These are phyloP conservation scores for Alternaria incomplexa DNA, from an alignment of 2,329 filamentous ascomycete species.

Conservation along the genomic window DNA sequence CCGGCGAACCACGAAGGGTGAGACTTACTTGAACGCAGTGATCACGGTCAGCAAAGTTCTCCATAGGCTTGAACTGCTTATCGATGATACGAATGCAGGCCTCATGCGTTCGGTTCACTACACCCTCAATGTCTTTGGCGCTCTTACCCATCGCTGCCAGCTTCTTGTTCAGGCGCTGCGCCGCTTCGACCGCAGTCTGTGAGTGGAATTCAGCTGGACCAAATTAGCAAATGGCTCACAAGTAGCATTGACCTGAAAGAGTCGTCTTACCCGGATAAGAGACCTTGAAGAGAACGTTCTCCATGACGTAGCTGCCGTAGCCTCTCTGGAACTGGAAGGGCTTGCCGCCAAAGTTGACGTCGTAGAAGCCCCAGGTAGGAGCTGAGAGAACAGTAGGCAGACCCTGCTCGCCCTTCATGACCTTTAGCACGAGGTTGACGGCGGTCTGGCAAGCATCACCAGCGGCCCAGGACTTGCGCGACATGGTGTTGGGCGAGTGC, in stretches of 20 bases:
- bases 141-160: slow-evolving; percentile 86
- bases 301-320: slow-evolving; percentile 99
- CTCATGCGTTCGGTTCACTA: slow-evolving; percentile 96
- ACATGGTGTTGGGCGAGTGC: slow-evolving; percentile 99
- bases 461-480: slow-evolving; percentile 97
- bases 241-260: neutral
- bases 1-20: neutral
- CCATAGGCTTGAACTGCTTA: slow-evolving; percentile 99
- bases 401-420: slow-evolving; percentile 88
- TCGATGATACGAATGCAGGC: slow-evolving; percentile 99
- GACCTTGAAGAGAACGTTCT: slow-evolving; percentile 99
- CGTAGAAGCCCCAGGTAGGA: slow-evolving; percentile 97
- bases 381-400: slow-evolving; percentile 92
- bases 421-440: slow-evolving; percentile 89
- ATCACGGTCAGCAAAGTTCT: slow-evolving; percentile 99
- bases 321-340: slow-evolving; percentile 90
- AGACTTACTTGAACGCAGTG: slow-evolving; percentile 84
- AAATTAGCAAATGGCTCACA: slow-evolving; percentile 1
- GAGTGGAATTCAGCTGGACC: slow-evolving; percentile 89
- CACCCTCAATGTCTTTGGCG: slow-evolving; percentile 85
- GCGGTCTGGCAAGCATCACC: slow-evolving; percentile 97
- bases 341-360: slow-evolving; percentile 95
- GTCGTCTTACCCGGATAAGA: slow-evolving; percentile 83
- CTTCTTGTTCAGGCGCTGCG: slow-evolving; percentile 83
- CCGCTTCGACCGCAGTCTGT: slow-evolving; percentile 95